Conservation (phyloP, 108 stramenopile genomes). For the Nannochloropsis granulata region DNA sequence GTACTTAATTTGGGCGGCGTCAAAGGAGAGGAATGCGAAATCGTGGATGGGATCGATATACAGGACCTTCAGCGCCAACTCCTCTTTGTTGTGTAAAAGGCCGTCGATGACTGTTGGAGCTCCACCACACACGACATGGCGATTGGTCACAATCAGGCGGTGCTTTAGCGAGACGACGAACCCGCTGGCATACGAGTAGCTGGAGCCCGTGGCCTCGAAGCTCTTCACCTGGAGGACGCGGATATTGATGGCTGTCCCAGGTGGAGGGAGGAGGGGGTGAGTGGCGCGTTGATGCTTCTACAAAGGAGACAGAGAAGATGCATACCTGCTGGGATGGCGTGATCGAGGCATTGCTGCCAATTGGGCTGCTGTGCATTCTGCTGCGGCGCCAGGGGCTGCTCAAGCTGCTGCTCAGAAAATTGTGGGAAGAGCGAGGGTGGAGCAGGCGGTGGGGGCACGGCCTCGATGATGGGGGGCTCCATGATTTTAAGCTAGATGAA, state of each 20-base stretch:
- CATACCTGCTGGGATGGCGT: neutral
- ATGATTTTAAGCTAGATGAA: too few relatives aligned
- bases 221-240: neutral
- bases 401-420: neutral
- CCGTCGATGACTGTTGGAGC: conserved; percentile 36
- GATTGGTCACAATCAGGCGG: conserved; percentile 38
- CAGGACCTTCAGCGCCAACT: conserved; percentile 29
- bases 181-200: conserved; percentile 10
- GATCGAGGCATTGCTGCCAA: neutral
- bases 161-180: conserved; percentile 17
- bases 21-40: conserved; percentile 33
- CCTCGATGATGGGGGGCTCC: too few relatives aligned
- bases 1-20: conserved; percentile 31
- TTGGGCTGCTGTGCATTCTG: neutral
- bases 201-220: conserved; percentile 1
- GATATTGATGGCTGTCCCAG: neutral
- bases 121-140: conserved; percentile 28
- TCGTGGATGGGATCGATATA: conserved; percentile 42
- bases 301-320: neutral
- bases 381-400: neutral
- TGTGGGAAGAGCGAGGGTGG: too few relatives aligned
- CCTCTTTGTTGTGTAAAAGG: conserved; percentile 39
- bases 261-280: too few relatives aligned
- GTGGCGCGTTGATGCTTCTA: too few relatives aligned
- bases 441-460: too few relatives aligned